Evolutionary conservation across 176 grass and related monocot genomes (phyloP), one percentile per base, ranked within the genome.

Genomic region (Tuctoria greenei): DNA sequence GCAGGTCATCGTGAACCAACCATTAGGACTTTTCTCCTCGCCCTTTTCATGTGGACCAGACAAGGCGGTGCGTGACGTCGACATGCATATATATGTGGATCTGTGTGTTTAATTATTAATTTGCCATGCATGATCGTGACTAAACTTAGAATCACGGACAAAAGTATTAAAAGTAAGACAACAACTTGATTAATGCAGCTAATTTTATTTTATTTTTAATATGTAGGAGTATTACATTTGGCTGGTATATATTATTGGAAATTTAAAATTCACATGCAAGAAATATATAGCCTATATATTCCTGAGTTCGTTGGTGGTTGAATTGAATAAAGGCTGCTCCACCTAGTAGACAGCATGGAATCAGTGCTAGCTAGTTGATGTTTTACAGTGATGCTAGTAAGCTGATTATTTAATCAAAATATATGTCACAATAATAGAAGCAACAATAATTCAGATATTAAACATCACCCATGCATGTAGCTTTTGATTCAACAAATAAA

Each of bases 1-100:
- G 45, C 55, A 67, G 79, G 72, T 20, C 51, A 44, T 67, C 4
- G 24, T 57, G 58, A 75, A 47, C 49, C 67, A 64, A 60, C 60
- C 67, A 77, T 71, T 66, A 66, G 21, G 66, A 20, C 79, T 21
- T 43, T 20, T 23, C 7, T 74, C 72, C 72, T 36, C 66, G 1
- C 74, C 61, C 23, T 58, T 58, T 58, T 26, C 23, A 8, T 82
- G 60, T 57, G 70, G 40, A 82, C 60, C 73, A 17, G 71, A 49
- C 74, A 52, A 61, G 73, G 67, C 59, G 66, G 3, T 31, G 31
- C 67, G 35, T n/a, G 74, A 87, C 67, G 14, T 61, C 38, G 67
- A 73, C 80, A 50, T 28, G 41, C 51, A 54, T 25, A 54, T 73
- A 7, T 40, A 5, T 41, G 66, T 56, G 18, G n/a, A n/a, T 25